phyloP scores from a whole-genome alignment of 2,329 filamentous ascomycete species.

The Ophiostoma fasciatum region DNA sequence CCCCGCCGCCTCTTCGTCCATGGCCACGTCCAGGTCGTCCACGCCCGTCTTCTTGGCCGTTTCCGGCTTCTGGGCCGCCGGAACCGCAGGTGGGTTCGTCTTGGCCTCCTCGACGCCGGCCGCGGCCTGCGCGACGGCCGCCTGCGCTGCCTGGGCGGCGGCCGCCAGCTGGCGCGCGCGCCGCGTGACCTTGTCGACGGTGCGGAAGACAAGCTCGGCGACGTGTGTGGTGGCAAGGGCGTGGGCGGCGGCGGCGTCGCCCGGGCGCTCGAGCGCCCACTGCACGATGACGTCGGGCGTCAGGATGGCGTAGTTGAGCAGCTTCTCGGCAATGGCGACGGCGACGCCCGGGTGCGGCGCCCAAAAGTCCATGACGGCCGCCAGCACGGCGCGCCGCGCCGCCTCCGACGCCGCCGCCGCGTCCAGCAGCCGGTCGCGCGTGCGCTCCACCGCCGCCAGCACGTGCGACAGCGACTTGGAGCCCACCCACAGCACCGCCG shows the following conservation, averaged over 20 bases:
- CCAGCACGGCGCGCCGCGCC: conserved; percentile 76
- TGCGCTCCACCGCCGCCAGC: conserved; percentile 87
- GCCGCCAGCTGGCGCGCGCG: conserved; percentile 68
- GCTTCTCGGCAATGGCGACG: conserved; percentile 85
- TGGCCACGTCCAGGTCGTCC: conserved; percentile 26
- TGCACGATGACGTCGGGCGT: conserved; percentile 74
- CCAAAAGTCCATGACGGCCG: conserved; percentile 88
- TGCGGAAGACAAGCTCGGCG: conserved; percentile 82
- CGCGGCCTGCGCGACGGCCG: conserved; percentile 22
- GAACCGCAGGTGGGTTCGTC: conserved; percentile 21
- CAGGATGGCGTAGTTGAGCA: conserved; percentile 93
- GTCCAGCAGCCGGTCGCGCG: conserved; percentile 73
- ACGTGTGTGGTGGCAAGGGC: conserved; percentile 60
- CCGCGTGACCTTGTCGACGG: conserved; percentile 77
- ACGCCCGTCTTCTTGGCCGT: not conserved
- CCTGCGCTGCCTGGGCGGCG: conserved; percentile 11
- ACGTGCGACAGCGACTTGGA: conserved; percentile 95
- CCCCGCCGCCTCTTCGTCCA: conserved; percentile 11
- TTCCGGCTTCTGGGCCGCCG: not conserved
- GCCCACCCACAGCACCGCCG: conserved; percentile 81
- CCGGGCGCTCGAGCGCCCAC: conserved; percentile 57
- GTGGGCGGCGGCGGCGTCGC: conserved; percentile 35
- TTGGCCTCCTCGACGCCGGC: conserved; percentile 22
- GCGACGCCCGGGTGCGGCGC: conserved; percentile 80
- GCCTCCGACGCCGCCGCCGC: conserved; percentile 60